Evolutionary conservation across 306 rosid species (phyloP), one percentile per base, ranked within the genome.

Genomic region (Arachis stenosperma): DNA sequence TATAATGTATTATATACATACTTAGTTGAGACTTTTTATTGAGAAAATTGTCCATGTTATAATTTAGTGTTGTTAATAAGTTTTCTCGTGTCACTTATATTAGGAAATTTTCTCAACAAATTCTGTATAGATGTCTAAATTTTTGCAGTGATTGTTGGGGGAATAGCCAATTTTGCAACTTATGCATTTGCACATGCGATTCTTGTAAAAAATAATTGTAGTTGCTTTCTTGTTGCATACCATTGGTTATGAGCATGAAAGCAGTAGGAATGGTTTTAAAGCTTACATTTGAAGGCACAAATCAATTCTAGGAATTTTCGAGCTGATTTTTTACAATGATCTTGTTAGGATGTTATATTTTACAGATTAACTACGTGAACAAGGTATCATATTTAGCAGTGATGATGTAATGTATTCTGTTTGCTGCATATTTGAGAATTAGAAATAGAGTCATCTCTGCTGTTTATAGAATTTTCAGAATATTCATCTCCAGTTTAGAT

Each of bases 141-240:
- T 50, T 73, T 36, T 69, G 63, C n/a, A 91, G 97, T 94, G 98
- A 84, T 94, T 46, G 75, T 86, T 63, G 97, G 97, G 99, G 69
- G 99, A 86, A 78, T 91, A 60, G 97, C 99, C 29, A 94, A 94
- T 80, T 94, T 94, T 69, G 93, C 96, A 43, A 97, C 99, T 51
- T 91, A 94, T 81, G 96, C 97, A 73, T 94, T 82, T 88, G 97
- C 99, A 41, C 99, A 96, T 13, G 97, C 99, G 11, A 63, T 94
- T 65, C 96, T 94, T 48, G 97, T 94, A 41, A 94, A 51, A 59
- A 36, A 30, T 67, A 78, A 33, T 77, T 30, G 36, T 5, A 44
- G 12, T 55, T 75, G 6, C 36, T 43, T 43, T 68, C 33, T 79
- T 65, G 47, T 13, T 75, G 54, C 71, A 70, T 61, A 90, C 57